Conservation (phyloP, 306 rosid species). For the Datisca glomerata region DNA sequence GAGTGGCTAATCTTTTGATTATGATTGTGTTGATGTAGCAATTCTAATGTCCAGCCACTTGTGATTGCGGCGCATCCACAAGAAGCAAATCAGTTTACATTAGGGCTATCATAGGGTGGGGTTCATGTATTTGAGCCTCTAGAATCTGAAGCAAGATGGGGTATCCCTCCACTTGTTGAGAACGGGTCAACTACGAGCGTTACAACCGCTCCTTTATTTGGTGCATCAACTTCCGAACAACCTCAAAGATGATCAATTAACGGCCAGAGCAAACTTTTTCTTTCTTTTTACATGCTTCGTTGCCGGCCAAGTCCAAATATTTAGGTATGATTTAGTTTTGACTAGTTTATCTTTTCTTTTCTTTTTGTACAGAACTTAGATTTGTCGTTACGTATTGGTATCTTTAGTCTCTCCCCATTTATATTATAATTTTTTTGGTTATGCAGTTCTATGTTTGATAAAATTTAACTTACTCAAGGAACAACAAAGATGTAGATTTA, state of each 20-base stretch:
- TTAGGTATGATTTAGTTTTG: constrained; percentile 25
- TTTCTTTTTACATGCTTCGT: no score
- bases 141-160: constrained; percentile 91
- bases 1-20: no score
- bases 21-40: no score
- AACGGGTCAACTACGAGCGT: constrained; percentile 90
- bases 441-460: no score
- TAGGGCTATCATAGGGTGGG: constrained; percentile 84
- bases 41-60: no score
- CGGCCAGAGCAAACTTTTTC: constrained; percentile 46
- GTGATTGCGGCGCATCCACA: no score
- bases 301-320: constrained; percentile 27
- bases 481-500: constrained; percentile 30
- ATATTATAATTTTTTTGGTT: constrained; percentile 4
- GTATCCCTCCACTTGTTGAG: constrained; percentile 64
- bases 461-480: constrained; percentile 25
- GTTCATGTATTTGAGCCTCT: constrained; percentile 91
- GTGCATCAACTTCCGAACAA: no score
- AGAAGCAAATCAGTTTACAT: no score
- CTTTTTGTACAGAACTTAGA: not conserved
- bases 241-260: constrained; percentile 52
- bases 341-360: no score
- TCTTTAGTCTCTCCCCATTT: not conserved
- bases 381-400: not conserved
- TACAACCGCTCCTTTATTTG: no score